Conservation (phyloP, 306 rosid species). For the Cicer bijugum region DNA sequence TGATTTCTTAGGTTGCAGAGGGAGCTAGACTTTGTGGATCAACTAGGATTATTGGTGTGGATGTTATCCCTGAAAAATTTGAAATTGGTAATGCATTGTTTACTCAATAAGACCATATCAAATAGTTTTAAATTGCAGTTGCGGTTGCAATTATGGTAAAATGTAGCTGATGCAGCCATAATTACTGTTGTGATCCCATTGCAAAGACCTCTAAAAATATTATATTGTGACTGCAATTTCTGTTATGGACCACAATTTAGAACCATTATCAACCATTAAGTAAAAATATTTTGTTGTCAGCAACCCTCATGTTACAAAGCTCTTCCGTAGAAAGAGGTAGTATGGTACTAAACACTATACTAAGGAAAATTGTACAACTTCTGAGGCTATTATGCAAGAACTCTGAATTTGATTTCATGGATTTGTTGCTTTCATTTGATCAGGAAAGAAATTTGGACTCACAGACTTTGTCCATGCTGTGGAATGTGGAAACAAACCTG, state of each 20-base stretch:
- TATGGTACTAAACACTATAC: background rate
- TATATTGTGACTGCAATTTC: too few species aligned
- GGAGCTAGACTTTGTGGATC: slow-evolving; percentile 92
- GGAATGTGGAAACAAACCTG: slow-evolving; percentile 59
- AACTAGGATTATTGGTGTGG: slow-evolving; percentile 77
- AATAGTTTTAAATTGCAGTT: too few species aligned
- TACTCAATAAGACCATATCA: slow-evolving; percentile 2
- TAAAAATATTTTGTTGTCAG: background rate
- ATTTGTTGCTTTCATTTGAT: slow-evolving; percentile 6
- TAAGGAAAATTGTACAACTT: background rate
- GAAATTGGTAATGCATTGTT: slow-evolving; percentile 59
- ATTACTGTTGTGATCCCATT: too few species aligned
- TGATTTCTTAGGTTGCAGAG: slow-evolving; percentile 72
- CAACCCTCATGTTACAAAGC: background rate
- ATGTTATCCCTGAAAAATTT: slow-evolving; percentile 64
- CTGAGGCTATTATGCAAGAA: background rate
- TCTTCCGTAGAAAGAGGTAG: background rate
- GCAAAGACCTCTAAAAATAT: too few species aligned
- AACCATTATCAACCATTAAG: background rate
- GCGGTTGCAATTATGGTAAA: too few species aligned
- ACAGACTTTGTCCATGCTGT: slow-evolving; percentile 64
- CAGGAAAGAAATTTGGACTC: slow-evolving; percentile 82
- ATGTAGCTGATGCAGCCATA: too few species aligned
- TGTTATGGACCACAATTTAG: too few species aligned
- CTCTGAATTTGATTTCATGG: background rate